Conservation (phyloP, 2,329 filamentous ascomycete genomes). For the Hypoxylon sp. region DNA sequence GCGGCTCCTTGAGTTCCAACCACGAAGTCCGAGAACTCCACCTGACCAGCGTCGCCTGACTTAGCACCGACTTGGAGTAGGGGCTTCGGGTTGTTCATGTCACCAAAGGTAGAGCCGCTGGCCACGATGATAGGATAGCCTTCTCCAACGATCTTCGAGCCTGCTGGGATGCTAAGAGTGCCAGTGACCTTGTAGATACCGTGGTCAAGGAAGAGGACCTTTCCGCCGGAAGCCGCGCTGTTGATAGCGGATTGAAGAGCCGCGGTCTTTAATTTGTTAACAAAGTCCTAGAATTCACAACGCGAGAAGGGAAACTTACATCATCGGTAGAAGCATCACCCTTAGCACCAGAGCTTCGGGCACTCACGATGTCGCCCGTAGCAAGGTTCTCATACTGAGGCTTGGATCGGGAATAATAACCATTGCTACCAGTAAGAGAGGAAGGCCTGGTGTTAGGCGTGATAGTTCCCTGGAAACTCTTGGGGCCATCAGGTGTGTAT, state of each 20-base stretch:
- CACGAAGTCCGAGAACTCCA: slow-evolving; percentile 81
- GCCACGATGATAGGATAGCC: slow-evolving; percentile 64
- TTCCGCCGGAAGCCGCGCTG: slow-evolving; percentile 62
- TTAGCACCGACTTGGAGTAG: slow-evolving; percentile 75
- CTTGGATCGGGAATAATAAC: slow-evolving; percentile 76
- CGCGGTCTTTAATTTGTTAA: slow-evolving; percentile 61
- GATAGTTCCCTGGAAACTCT: slow-evolving; percentile 64
- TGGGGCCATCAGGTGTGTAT: slow-evolving; percentile 64
- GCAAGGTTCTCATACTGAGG: slow-evolving; percentile 76
- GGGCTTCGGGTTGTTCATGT: slow-evolving; percentile 71
- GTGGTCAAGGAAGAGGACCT: slow-evolving; percentile 70
- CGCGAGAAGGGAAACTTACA: slow-evolving; percentile 62
- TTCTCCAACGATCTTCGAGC: slow-evolving; percentile 56
- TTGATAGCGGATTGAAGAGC: slow-evolving; percentile 71
- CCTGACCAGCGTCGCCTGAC: slow-evolving; percentile 72
- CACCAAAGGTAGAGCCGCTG: slow-evolving; percentile 68
- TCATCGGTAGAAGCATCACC: slow-evolving; percentile 81
- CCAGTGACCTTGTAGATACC: slow-evolving; percentile 68
- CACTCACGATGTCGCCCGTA: slow-evolving; percentile 70
- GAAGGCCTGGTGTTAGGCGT: slow-evolving; percentile 64
- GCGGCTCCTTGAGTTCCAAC: slow-evolving; percentile 77
- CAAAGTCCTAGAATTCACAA: slow-evolving; percentile 57
- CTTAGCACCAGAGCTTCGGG: slow-evolving; percentile 69
- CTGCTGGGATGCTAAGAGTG: slow-evolving; percentile 63
- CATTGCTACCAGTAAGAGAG: slow-evolving; percentile 64